Evolutionary conservation across 129 eudicot species (phyloP), one percentile per base, ranked within the genome.

Genomic region (Artemisia tridentata): DNA sequence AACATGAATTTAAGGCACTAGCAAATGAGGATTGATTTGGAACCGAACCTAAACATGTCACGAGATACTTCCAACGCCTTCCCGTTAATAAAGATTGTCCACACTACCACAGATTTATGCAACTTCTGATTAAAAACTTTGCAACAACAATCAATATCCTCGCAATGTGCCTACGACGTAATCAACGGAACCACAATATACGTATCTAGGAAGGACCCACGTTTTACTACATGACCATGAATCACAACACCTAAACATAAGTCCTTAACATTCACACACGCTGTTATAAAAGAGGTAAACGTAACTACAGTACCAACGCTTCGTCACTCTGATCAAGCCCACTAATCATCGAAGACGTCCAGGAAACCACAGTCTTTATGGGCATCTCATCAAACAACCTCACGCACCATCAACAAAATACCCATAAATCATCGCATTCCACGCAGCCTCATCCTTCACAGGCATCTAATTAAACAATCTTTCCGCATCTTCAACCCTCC

Each of bases 11-110:
- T 69, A 92, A 81, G 47, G 85, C 93, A 78, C 96, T 92, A 20
- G 98, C 84, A 72, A 92, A 92, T 38, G 96, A 79, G 72, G 96
- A 92, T 69, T 92, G 95, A 78, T 92, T 92, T 1, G 98, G 98
- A 74, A 25, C 81, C 81, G 15, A 52, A 72, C 68, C 69, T 81
- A 12, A 79, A 77, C 96, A 88, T 88, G 69, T 75, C 76, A 34
- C 74, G 13, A 17, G 88, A 84, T 56, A 86, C 82, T 50, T 68
- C 52, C 23, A 92, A 75, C 29, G 89, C 95, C 19, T 82, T 21
- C 91, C 96, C 4, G 98, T 84, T 77, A 92, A 71, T 16, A 92
- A 80, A 63, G 98, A 84, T 20, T 20, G 98, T 92, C 96, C 88
- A 88, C 29, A 88, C 89, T 17, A 71, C 98, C 50, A 91, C 96